Base-by-base conservation (phyloP, 108 stramenopile genomes). In the Hondaea fermentalgiana region DNA sequence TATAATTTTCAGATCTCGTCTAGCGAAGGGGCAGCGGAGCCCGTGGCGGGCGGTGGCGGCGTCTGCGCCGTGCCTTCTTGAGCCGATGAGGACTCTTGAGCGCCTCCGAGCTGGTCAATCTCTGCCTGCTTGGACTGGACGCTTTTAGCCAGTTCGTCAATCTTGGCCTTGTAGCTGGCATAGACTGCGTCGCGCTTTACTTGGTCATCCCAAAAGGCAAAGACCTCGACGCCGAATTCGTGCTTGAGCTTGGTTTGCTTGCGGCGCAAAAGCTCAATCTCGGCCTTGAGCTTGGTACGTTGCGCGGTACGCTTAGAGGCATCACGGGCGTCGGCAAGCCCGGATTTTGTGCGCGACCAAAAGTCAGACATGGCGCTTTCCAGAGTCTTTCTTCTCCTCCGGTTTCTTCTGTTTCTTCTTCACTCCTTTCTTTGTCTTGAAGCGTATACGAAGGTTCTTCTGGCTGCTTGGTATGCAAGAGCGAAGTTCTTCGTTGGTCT, bases 81-180 rank as follows among this genome's bases (percentile, higher is more conserved):
- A 8, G 42, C 25, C 64, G 64, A 69, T 23, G 64, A 23, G 64
- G 42, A 12, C 5, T 42, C 64, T 23, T 83, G 45, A 14, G 45
- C 51, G n/a, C 25, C 51, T 12, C 76, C 76, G 51, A 83, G 76
- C 49, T 47, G 23, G 28, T 47, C n/a, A 35, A 83, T 83, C 51
- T 83, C 76, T 0, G 19, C 16, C 51, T 83, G 76, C 76, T 83
- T 83, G 76, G 45, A 14, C 76, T 83, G 76, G 76, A 83, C 49
- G 51, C 51, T 83, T 0, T 2, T 4, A 23, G 28, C 51, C 16
- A 83, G 49, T 16, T 47, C 76, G 25, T 83, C 76, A 12, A 83
- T 53, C 76, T 83, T 83, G 19, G n/a, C 76, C 76, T 83, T 83
- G 51, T 83, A 83, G 76, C 51, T 83, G 19, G 76, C 76, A 28